Evolutionary conservation across 371 early-diverging fungal species (phyloP), one percentile per base, ranked within the genome.

Genomic region (Rhizopus sp.): DNA sequence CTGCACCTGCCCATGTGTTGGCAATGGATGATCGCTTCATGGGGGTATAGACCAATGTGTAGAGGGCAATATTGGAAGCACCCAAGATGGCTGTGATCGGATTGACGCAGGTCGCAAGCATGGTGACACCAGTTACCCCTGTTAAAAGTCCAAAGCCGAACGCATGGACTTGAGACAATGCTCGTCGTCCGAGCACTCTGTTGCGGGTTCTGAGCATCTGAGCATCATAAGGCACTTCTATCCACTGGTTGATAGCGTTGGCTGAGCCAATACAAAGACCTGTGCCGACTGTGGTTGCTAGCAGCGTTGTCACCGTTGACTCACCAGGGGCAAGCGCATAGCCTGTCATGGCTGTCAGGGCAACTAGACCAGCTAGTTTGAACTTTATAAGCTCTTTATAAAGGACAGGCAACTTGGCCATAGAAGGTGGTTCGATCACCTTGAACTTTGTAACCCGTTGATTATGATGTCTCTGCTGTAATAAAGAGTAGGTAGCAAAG

Each of bases 231-330:
- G 98, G 97, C 12, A 84, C 77, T 66, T 98, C 99, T 29, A 94
- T 85, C 91, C 94, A 96, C 73, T 97, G 98, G 72, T 98, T 98
- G 65, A 97, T 83, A 15, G 94, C 78, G 72, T 98, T 98, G 39
- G 98, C 99, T 17, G 93, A 90, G 5, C 85, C 78, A n/a, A 94
- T 85, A 68, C 98, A 97, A 44, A 98, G 81, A 0, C 85, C 84
- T 0, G 97, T 97, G 17, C 99, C 99, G 1, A 84, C 64, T 0
- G 95, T 93, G 29, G 96, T 93, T 55, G 82, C 90, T 9, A 95
- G 66, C 40, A 97, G 70, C 0, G 89, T 87, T 4, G 82, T 62
- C 6, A 96, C 66, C 38, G 80, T 72, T 4, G 84, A 73, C 0
- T 88, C 88, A 1, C 89, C 91, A 3, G 97, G 95, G 7, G 96